Conservation (phyloP, 306 rosid genomes). For the Vicia villosa region DNA sequence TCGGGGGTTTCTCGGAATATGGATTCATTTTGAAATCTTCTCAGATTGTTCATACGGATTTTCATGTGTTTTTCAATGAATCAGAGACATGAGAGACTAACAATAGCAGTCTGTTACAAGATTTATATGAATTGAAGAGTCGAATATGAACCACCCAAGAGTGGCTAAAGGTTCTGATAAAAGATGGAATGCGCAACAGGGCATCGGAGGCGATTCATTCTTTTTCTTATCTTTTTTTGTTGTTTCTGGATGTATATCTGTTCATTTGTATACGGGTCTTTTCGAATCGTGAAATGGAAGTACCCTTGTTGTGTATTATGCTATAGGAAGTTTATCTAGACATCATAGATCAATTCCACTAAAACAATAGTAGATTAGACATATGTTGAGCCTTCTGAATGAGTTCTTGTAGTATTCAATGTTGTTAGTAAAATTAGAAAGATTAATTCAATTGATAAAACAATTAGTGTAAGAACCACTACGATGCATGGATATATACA, state of each 20-base stretch:
- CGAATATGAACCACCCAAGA: slow-evolving; percentile 30
- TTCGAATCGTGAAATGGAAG: slow-evolving; percentile 37
- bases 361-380: slow-evolving; percentile 1
- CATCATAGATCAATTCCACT: slow-evolving; percentile 37
- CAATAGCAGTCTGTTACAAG: slow-evolving; percentile 31
- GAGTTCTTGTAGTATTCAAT: slow-evolving; percentile 16
- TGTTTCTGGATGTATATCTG: slow-evolving; percentile 38
- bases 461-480: too few relatives aligned
- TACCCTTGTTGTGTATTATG: slow-evolving; percentile 53
- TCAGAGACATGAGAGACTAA: slow-evolving; percentile 35
- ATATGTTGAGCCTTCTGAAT: slow-evolving; percentile 12
- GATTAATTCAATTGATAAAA: too few relatives aligned
- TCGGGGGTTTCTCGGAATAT: slow-evolving; percentile 41
- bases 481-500: too few relatives aligned
- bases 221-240: slow-evolving; percentile 12
- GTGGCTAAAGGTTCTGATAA: slow-evolving; percentile 13
- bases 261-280: slow-evolving; percentile 37
- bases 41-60: slow-evolving; percentile 41
- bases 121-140: slow-evolving; percentile 33
- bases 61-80: slow-evolving; percentile 34
- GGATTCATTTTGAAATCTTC: slow-evolving; percentile 50
- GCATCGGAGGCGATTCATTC: slow-evolving; percentile 46
- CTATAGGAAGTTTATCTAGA: slow-evolving; percentile 52
- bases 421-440: neutral
- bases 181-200: slow-evolving; percentile 31